Evolutionary conservation across 2,329 filamentous ascomycete species (phyloP), one percentile per base, ranked within the genome.

Genomic region (Diaporthe velutina): DNA sequence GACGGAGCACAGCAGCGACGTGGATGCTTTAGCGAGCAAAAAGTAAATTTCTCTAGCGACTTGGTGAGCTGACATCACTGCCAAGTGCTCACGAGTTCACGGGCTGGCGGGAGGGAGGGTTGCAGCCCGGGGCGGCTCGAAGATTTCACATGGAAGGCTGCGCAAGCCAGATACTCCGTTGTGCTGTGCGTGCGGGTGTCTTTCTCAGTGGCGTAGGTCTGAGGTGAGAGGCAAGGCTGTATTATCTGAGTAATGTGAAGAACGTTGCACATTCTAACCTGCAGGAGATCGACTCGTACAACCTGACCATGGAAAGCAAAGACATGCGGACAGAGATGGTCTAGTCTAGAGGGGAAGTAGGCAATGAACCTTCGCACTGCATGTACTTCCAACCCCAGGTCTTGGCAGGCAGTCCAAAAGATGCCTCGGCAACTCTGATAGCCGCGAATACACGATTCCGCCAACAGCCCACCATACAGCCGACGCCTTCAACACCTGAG

Each of bases 371-470:
- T 28, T 35, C 22, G 52, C 25, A 33, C 13, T 55, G 52, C 52
- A 33, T 55, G 52, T 30, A 19, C 50, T 30, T 30, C 13, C n/a
- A 12, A 28, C 64, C 33, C n/a, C 45, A 68, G n/a, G 64, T 52
- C 64, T 68, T 72, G 70, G 57, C 57, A 42, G n/a, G 57, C 45
- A 10, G 25, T 19, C 57, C 38, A 64, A 52, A 71, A 48, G 45
- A 64, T 61, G 48, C 70, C 70, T 61, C 57, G 70, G 70, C 70
- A 72, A 54, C 28, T 72, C 35, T 54, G 57, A 33, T 10, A 61
- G 57, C 57, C 70, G 54, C 15, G 68, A 30, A 33, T 35, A 25
- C 19, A 10, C 28, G 5, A n/a, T 22, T 58, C 55, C 28, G 10
- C 55, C 40, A 15, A 22, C 5, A 61, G 22, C 35, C 12, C 48